Evolutionary conservation across 192 early-diverging fungal genomes (phyloP), one percentile per base, ranked within the genome.

Genomic region (Rhizoclosmatium sp.): DNA sequence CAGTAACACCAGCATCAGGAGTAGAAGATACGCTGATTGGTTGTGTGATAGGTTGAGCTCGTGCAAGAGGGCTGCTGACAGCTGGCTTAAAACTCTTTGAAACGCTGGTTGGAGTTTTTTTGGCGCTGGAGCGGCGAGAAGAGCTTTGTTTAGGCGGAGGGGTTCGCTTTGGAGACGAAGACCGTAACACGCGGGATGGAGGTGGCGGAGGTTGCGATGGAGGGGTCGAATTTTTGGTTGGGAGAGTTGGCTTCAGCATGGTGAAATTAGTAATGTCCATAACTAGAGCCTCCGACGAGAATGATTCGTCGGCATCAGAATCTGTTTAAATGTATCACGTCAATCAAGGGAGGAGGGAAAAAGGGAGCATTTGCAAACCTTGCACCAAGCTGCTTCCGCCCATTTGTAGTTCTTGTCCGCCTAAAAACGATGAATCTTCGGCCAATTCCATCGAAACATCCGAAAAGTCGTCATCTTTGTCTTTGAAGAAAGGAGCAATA

Each of bases 401-500:
- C 47, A 9, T 10, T 46, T 47, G 66, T 5, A 68, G 45, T 46
- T 19, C 31, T 46, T 68, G 47, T 44, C 66, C 47, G 7, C 39
- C 42, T 12, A 75, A 39, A 62, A 75, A 75, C 61, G 72, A 75
- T 21, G 72, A 60, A 64, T 75, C 72, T 39, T 62, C 59, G 14
- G 40, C 72, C 42, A 75, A 48, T 7, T 75, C 72, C 72, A 75
- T 75, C 9, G 72, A 75, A n/a, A 46, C 72, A 39, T 75, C 72
- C n/a, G 19, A 23, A 31, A 45, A 2, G 45, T 75, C 72, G 7
- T 23, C 21, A 42, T 19, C 44, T 14, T 40, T 62, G 45, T 10
- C 2, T 5, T 21, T 31, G 67, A 77, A 77, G 14, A 77, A 65
- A 16, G 62, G 10, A 41, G 64, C 75, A 7, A 68, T 65, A 56